Evolutionary conservation across 1,284 basidiomycete genomes (phyloP), one percentile per base, ranked within the genome.

Genomic region (Phylloporus sp.): DNA sequence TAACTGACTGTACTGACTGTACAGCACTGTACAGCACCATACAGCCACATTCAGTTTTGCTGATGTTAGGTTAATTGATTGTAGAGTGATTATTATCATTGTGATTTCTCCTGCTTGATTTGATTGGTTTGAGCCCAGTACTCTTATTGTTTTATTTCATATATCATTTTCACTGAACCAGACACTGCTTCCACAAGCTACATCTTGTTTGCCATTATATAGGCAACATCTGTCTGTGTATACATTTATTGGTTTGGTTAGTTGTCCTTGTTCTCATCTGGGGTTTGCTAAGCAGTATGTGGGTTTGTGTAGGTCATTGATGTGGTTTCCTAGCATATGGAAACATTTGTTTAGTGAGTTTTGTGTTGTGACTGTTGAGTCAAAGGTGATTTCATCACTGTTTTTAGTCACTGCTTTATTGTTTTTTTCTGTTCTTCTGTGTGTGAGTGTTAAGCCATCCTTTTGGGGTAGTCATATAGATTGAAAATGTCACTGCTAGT

Each of bases 391-490:
- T 11, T 60, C 45, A 4, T 63, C 60, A 2, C 58, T n/a, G 6
- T 39, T 20, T n/a, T 59, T 23, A 29, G 27, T 7, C 2, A 19
- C 37, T 5, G 58, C 52, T 5, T 12, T 5, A 5, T 23, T 5
- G 15, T 67, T 68, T 3, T 66, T 63, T 20, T 68, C 57, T 6
- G n/a, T 6, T 10, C 32, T 4, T 55, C 45, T 39, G 5, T 66
- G 60, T 0, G 47, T 68, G 8, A 68, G 43, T 4, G 65, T 68
- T 6, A 67, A 57, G 5, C 41, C 4, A 6, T 68, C 67, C 47
- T 23, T 63, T 25, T 52, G 17, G 11, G n/a, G 4, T 45, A 11
- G 4, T 17, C 1, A 6, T 19, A 6, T 19, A 43, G 17, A 17
- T 43, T 43, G 19, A 19, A 43, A 5, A 19, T 43, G 41, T 43